phyloP scores from a whole-genome alignment of 176 grass and related monocot species.

The Dactylis glomerata region DNA sequence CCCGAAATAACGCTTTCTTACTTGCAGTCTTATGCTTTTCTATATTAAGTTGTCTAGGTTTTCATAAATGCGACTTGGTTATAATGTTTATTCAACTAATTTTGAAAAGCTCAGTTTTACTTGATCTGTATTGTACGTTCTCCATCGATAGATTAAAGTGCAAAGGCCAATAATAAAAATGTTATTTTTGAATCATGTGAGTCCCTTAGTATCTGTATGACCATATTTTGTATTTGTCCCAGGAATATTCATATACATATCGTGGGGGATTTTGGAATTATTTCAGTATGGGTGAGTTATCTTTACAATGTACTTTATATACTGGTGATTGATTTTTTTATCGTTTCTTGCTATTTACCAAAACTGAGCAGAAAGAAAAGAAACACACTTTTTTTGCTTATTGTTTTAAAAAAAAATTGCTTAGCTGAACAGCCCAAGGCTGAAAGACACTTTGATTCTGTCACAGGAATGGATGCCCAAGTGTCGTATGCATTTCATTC shows the following conservation, averaged over 20 bases:
- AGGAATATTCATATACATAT: conserved; percentile 80
- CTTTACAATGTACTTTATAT: conserved; percentile 34
- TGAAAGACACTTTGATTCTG: conserved; percentile 32
- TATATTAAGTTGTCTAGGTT: neutral
- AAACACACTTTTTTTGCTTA: neutral
- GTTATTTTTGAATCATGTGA: conserved; percentile 5
- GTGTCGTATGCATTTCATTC: conserved; percentile 93
- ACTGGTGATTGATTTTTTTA: neutral
- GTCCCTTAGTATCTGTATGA: conserved; percentile 7
- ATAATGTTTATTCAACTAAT: neutral
- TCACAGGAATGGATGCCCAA: conserved; percentile 96
- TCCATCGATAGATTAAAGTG: neutral
- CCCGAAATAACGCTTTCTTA: neutral
- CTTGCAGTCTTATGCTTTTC: neutral
- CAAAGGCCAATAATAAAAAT: neutral
- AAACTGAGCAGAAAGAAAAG: neutral
- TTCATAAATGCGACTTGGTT: neutral
- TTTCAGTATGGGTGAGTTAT: conserved; percentile 91
- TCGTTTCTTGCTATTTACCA: neutral
- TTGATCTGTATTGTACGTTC: neutral
- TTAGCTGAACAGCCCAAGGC: conserved; percentile 20
- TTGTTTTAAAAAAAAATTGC: too few relatives aligned
- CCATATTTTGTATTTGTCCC: conserved; percentile 17
- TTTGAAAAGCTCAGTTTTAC: neutral
- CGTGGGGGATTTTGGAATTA: conserved; percentile 97